A percentile compares a stretch with the other conserved stretches of the same genome.
phyloP scores from a whole-genome alignment of 768 basidiomycete genomes.

The Tricholoma sp. region DNA sequence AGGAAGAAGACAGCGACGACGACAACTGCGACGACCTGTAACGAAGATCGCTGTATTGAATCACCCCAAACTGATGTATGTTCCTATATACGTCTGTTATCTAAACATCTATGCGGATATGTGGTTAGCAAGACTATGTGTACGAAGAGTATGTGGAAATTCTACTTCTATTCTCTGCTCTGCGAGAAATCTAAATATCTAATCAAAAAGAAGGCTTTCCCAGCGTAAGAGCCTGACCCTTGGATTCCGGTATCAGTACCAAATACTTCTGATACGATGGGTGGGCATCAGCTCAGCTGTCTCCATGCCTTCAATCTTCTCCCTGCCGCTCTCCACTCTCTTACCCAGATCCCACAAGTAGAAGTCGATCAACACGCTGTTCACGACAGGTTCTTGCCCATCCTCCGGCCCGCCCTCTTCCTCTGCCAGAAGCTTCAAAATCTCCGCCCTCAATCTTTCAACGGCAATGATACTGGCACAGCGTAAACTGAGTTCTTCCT shows the following conservation, averaged over 20 bases:
- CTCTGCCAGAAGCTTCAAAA: slow-evolving; percentile 32
- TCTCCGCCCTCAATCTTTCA: slow-evolving; percentile 63
- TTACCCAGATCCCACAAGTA: slow-evolving; percentile 89
- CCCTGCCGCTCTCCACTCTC: slow-evolving; percentile 58
- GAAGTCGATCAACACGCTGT: slow-evolving; percentile 85
- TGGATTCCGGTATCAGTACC: slow-evolving; percentile 54
- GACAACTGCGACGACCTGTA: slow-evolving; percentile 20
- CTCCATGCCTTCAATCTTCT: slow-evolving; percentile 53
- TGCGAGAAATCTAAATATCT: background rate
- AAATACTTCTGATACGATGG: slow-evolving; percentile 79
- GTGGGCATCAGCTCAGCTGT: slow-evolving; percentile 57
- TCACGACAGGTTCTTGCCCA: slow-evolving; percentile 33
- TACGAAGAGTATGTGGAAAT: background rate
- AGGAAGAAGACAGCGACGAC: slow-evolving; percentile 22
- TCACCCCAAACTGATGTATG: background rate
- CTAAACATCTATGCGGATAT: background rate
- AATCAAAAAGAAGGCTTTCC: background rate
- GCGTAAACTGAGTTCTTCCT: slow-evolving; percentile 76
- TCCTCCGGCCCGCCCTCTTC: slow-evolving; percentile 18
- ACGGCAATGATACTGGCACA: slow-evolving; percentile 77
- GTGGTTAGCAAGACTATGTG: background rate
- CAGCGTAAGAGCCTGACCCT: too few species aligned
- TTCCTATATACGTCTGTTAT: background rate
- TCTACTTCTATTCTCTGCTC: background rate
- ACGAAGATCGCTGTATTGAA: slow-evolving; percentile 14